Percentiles rank a stretch among this genome's conserved stretches.
phyloP scores from a whole-genome alignment of 2,329 filamentous ascomycete genomes.

The Salinomyces thailandicus region DNA sequence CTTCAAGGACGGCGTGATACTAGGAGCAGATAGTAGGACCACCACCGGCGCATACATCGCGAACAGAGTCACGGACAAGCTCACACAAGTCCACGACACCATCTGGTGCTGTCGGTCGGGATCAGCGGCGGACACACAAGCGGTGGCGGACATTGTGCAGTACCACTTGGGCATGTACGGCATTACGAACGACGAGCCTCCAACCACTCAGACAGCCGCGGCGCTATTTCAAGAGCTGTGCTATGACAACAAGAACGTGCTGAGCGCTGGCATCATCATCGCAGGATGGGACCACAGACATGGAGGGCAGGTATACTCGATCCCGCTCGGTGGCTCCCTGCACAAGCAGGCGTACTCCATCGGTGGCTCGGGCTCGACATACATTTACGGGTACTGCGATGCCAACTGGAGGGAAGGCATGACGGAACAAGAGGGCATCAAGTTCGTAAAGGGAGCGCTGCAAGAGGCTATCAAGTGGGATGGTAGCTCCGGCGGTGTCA shows the following conservation, averaged over 20 bases:
- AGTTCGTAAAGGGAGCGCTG: slow-evolving; percentile 86
- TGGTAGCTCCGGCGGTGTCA: slow-evolving; percentile 94
- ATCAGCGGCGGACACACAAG: slow-evolving; percentile 94
- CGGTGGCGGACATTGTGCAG: slow-evolving; percentile 93
- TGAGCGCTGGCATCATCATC: slow-evolving; percentile 94
- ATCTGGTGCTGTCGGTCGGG: slow-evolving; percentile 99
- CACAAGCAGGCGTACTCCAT: slow-evolving; percentile 97
- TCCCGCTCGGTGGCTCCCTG: slow-evolving; percentile 88
- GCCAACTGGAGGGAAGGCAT: slow-evolving; percentile 92
- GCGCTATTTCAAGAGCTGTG: slow-evolving; percentile 96
- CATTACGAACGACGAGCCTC: slow-evolving; percentile 77
- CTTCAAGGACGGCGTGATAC: slow-evolving; percentile 95
- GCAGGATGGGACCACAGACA: slow-evolving; percentile 95
- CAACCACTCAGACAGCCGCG: slow-evolving; percentile 89
- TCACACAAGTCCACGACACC: slow-evolving; percentile 95
- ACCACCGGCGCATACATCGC: slow-evolving; percentile 97
- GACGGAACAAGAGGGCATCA: slow-evolving; percentile 80
- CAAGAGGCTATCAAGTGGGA: slow-evolving; percentile 98
- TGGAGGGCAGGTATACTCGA: slow-evolving; percentile 94
- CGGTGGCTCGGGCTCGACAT: slow-evolving; percentile 91
- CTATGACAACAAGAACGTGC: slow-evolving; percentile 89
- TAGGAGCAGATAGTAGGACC: slow-evolving; percentile 94
- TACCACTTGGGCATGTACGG: slow-evolving; percentile 92
- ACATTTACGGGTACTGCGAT: slow-evolving; percentile 99
- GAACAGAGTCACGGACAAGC: slow-evolving; percentile 97